Base-by-base conservation (phyloP, 2,329 filamentous ascomycete species). In the Balansia obtecta region DNA sequence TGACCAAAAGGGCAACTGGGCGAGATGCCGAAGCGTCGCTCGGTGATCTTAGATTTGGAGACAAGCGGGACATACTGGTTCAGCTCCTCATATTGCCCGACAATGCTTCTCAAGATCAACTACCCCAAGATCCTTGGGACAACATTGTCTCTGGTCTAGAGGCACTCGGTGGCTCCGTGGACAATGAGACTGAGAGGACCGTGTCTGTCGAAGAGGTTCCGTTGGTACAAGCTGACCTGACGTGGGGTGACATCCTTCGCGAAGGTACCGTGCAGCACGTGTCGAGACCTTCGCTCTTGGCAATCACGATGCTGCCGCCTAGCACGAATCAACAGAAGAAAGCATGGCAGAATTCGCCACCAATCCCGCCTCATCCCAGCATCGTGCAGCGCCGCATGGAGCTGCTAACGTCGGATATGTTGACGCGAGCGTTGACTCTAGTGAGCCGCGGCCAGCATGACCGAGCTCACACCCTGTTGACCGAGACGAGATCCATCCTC, bases 311-410 rank as follows among this genome's bases (percentile, higher is more conserved):
- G 86, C 77, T 96, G 32, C 93, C 93, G 4, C 74, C 85, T 2
- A 65, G 66, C 5, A 73, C 75, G 27, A 77, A 76, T 50, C 78
- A 76, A 50, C 78, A 78, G 54, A 82, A 83, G 69, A 85, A 78
- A 57, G 79, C 82, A 15, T 83, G 79, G 79, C 71, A 71, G 43
- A 79, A 73, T 57, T 71, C 76, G 12, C 88, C 90, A 13, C 87
- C 89, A 1, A 98, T 98, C 54, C 93, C 93, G 13, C 91, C 93
- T 44, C 93, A 97, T 63, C 90, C 93, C 4, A 88, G 85, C 54
- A 89, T 98, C 53, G 91, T 98, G 7, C 93, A 98, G 69, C 81
- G 93, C 40, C 85, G 93, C 44, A 98, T 98, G 93, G 93, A 98
- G 68, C 75, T 98, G 32, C 77, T 98, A 49, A 97, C 93, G 2